Evolutionary conservation across 768 basidiomycete genomes (phyloP), one percentile per base, ranked within the genome.

Genomic region (Pleurotus eryngii): DNA sequence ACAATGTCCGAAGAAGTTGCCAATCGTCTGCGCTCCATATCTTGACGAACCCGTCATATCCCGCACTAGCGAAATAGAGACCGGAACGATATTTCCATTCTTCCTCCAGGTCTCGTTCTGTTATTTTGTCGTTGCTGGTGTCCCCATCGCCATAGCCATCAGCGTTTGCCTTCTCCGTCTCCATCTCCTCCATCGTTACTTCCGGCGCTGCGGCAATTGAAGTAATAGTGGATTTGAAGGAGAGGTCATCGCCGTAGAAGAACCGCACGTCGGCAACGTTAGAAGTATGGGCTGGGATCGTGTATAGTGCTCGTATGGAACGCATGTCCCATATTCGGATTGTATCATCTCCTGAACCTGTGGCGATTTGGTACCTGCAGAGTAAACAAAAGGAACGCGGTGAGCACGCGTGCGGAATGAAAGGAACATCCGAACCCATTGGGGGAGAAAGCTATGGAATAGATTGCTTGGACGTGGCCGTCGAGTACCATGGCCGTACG

Each of bases 321-420:
- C 97, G 88, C 76, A 98, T 86, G 74, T 99, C 97, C 97, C 97
- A 99, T 78, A 98, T 92, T 48, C 95, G 89, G 66, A 99, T 90
- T 0, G 97, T 97, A 68, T 98, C 97, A 71, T 99, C 97, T 46
- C 92, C 94, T 3, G 95, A 88, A 38, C 96, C 97, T 0, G 97
- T 97, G 27, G 95, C 97, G 49, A 99, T 87, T 80, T 98, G 96
- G 67, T 97, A 95, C 60, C 95, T 98, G 65, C 43, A 61, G 49
- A 47, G 49, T 40, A 60, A 46, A 49, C 47, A 60, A 15, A 11
- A 46, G 37, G 42, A 48, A 58, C 39, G 22, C 9, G 12, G n/a
- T 27, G 54, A n/a, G 54, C 22, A 30, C 27, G 39, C 17, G 30
- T 12, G 24, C 46, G 47, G 9, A 15, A 30, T 39, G 22, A 11